Percentiles rank a stretch among this genome's conserved stretches.
Conservation (phyloP, 768 basidiomycete genomes). For the Phlebiopsis gigantea region DNA sequence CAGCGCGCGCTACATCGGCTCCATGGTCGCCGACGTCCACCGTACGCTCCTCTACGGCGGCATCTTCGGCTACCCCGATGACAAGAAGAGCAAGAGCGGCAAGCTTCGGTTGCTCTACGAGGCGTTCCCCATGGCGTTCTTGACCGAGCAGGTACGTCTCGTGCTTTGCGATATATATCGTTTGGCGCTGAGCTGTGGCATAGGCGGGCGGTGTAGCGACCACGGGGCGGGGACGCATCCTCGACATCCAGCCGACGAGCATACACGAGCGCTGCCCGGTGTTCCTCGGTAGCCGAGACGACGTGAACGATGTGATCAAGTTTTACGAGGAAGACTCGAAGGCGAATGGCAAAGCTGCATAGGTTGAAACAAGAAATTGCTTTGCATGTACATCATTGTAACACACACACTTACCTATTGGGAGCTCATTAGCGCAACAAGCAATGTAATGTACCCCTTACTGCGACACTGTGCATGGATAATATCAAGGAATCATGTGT, state of each 20-base stretch:
- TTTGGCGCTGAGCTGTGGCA: background rate
- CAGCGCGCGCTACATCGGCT: constrained; percentile 91
- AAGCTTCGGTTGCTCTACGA: constrained; percentile 95
- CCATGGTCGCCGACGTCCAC: constrained; percentile 99
- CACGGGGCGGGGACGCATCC: constrained; percentile 88
- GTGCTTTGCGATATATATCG: background rate
- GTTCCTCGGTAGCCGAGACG: constrained; percentile 90
- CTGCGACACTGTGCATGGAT: background rate
- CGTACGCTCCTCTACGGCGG: constrained; percentile 95
- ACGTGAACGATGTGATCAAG: constrained; percentile 85
- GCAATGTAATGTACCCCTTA: constrained; percentile 14
- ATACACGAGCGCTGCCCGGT: constrained; percentile 94
- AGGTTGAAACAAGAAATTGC: background rate
- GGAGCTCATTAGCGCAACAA: background rate
- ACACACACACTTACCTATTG: background rate
- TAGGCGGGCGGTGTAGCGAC: constrained; percentile 96
- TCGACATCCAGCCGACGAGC: constrained; percentile 80
- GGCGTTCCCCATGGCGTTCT: constrained; percentile 96
- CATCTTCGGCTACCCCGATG: constrained; percentile 97
- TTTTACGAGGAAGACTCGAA: constrained; percentile 54
- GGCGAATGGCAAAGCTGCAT: constrained; percentile 2
- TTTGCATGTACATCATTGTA: constrained; percentile 3
- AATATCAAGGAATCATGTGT: background rate
- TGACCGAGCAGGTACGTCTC: constrained; percentile 78
- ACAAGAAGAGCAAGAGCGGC: constrained; percentile 95